Conservation (phyloP, 805 yeast species). For the Candida coquimbonensis region DNA sequence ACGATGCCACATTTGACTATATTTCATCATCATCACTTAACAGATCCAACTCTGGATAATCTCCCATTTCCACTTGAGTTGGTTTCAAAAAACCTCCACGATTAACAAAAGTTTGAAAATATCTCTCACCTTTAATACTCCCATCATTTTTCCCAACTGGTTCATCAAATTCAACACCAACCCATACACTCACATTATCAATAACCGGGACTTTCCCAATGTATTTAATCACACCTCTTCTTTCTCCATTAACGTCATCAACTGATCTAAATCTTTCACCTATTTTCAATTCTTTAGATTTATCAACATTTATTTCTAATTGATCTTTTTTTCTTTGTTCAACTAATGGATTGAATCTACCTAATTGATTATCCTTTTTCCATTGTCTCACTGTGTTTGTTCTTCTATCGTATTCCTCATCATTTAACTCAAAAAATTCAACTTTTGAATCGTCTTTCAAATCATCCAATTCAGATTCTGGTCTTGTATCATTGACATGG, state of each 20-base stretch:
- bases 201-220: slow-evolving; percentile 64
- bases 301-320: slow-evolving; percentile 23
- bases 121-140: slow-evolving; percentile 46
- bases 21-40: slow-evolving; percentile 35
- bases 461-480: slow-evolving; percentile 42
- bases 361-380: slow-evolving; percentile 64
- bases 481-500: slow-evolving; percentile 52
- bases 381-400: slow-evolving; percentile 63
- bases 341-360: slow-evolving; percentile 60
- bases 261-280: slow-evolving; percentile 49
- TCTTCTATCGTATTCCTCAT: slow-evolving; percentile 55
- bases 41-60: slow-evolving; percentile 44
- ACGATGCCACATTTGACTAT: too few relatives aligned
- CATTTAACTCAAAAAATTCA: slow-evolving; percentile 40
- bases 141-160: slow-evolving; percentile 89
- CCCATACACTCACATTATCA: slow-evolving; percentile 54
- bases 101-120: slow-evolving; percentile 48
- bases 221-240: slow-evolving; percentile 66
- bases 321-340: slow-evolving; percentile 25
- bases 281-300: slow-evolving; percentile 30
- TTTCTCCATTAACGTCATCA: slow-evolving; percentile 38
- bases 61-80: slow-evolving; percentile 58
- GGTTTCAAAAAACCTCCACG: slow-evolving; percentile 83
- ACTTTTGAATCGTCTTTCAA: slow-evolving; percentile 28
- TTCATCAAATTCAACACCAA: slow-evolving; percentile 80